Conservation (phyloP, 2,329 filamentous ascomycete genomes). For the Camillea tinctor region DNA sequence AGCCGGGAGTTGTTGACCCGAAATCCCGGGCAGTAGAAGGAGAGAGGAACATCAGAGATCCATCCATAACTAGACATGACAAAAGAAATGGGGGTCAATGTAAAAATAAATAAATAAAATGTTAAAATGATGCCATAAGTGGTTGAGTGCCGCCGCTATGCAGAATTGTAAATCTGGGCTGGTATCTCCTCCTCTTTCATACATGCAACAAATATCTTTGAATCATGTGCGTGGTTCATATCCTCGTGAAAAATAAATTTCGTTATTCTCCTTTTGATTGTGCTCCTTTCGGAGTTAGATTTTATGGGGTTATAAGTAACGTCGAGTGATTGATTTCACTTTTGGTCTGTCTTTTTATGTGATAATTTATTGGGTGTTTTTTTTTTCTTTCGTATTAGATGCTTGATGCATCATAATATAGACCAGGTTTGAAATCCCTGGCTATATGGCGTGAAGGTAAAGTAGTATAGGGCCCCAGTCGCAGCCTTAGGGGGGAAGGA, state of each 20-base stretch:
- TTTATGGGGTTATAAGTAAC: neutral
- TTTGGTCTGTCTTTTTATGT: neutral
- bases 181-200: constrained; percentile 17
- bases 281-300: constrained; percentile 15
- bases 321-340: neutral
- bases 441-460: neutral
- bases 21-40: neutral
- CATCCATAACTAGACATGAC: neutral
- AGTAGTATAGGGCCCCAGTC: neutral
- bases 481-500: neutral
- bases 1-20: neutral
- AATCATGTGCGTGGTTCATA: constrained; percentile 19
- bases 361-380: neutral
- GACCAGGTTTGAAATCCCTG: neutral
- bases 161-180: constrained; percentile 23
- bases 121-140: constrained; percentile 5
- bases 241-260: constrained; percentile 14
- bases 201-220: constrained; percentile 19
- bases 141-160: constrained; percentile 22
- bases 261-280: constrained; percentile 2
- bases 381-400: neutral
- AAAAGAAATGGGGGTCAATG: constrained; percentile 1
- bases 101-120: constrained; percentile 2
- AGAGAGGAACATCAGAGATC: neutral
- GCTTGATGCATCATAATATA: neutral